Evolutionary conservation across 805 yeast species (phyloP).

Genomic region (Yarrowia sp.): DNA sequence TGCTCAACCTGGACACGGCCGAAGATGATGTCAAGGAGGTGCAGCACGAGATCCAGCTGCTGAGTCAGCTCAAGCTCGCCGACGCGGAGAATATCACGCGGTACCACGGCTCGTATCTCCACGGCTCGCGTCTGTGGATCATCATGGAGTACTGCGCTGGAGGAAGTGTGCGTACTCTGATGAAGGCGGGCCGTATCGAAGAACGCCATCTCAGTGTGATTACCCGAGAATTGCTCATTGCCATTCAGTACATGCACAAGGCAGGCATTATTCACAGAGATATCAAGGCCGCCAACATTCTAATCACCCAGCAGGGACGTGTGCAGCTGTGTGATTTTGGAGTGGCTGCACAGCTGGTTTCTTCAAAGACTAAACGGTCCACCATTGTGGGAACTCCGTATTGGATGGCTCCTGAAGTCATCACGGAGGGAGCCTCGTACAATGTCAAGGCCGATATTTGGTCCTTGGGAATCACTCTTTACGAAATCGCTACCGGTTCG

Average conservation of each 20-base stretch:
- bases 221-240: conserved; percentile 78
- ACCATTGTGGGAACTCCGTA: conserved; percentile 80
- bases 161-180: conserved; percentile 85
- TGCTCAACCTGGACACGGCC: conserved; percentile 87
- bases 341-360: conserved; percentile 91
- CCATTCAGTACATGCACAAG: conserved; percentile 80
- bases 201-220: conserved; percentile 86
- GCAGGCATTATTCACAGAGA: conserved; percentile 96
- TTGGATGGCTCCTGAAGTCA: conserved; percentile 66
- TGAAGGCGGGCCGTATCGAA: conserved; percentile 86
- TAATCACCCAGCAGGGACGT: conserved; percentile 85
- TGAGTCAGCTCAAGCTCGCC: conserved; percentile 73
- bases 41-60: conserved; percentile 87
- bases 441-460: conserved; percentile 91
- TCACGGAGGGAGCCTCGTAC: conserved; percentile 54
- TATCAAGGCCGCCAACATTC: conserved; percentile 93
- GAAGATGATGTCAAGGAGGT: conserved; percentile 95
- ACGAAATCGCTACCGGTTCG: conserved; percentile 94
- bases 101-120: conserved; percentile 85
- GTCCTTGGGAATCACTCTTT: conserved; percentile 94
- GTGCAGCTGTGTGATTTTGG: conserved; percentile 97
- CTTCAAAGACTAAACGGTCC: conserved; percentile 77
- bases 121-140: conserved; percentile 94
- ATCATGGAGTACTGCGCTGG: conserved; percentile 98
- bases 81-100: conserved; percentile 88